phyloP scores from a whole-genome alignment of 202 grass and related monocot species.

The Zoysia matrella region DNA sequence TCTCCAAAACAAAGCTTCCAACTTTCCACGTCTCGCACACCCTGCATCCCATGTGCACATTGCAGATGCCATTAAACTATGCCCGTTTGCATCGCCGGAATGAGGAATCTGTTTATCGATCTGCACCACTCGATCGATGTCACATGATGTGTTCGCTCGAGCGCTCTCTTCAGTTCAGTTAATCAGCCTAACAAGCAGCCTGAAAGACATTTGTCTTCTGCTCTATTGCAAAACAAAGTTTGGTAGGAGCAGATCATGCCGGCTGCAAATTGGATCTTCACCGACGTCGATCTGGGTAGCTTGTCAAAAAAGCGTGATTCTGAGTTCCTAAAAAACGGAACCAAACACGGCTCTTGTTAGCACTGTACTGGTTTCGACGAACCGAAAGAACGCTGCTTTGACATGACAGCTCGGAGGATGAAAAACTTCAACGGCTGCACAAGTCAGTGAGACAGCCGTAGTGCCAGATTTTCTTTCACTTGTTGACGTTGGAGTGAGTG shows the following conservation, averaged over 20 bases:
- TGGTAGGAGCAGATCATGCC: conserved; percentile 24
- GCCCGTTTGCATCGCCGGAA: background rate
- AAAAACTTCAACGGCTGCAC: background rate
- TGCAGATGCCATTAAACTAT: background rate
- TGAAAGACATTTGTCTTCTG: conserved; percentile 34
- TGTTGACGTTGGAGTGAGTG: background rate
- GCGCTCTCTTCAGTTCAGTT: background rate
- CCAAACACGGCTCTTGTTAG: too few species aligned
- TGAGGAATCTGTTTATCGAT: background rate
- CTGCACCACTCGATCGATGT: background rate
- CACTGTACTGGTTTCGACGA: background rate
- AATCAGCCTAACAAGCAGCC: background rate
- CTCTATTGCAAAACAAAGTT: conserved; percentile 15
- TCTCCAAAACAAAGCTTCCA: background rate
- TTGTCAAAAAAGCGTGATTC: background rate
- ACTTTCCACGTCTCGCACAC: background rate
- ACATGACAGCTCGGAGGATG: background rate
- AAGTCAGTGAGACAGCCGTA: conserved; percentile 12
- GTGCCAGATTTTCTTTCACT: background rate
- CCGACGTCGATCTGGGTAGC: background rate
- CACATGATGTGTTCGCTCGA: background rate
- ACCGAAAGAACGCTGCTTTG: background rate
- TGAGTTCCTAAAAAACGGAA: too few species aligned
- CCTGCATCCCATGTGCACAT: background rate
- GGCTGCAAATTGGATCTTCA: conserved; percentile 13